Percentiles rank a stretch among this genome's conserved stretches.
These are phyloP conservation scores for Umbellularia californica DNA, from an alignment of 164 flowering plant species.

Conservation along the genomic window DNA sequence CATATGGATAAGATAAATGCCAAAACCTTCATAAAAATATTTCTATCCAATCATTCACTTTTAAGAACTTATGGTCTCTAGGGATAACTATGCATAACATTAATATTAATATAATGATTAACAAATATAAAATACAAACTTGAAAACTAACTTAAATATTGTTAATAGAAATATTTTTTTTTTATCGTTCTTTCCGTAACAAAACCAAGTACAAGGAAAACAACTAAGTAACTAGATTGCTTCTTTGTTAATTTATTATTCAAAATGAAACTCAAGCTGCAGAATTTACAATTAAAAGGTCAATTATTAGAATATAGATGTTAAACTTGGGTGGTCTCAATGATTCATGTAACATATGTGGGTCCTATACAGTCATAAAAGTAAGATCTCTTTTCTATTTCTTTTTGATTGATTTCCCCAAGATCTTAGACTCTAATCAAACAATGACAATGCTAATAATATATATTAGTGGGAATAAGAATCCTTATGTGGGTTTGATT, in stretches of 20 bases:
- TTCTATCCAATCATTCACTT: constrained; percentile 7
- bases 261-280: no score
- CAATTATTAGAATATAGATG: constrained; percentile 24
- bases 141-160: constrained; percentile 10
- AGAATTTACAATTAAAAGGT: neutral
- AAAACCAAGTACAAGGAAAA: neutral
- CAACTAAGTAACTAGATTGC: constrained; percentile 1
- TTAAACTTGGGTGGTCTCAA: no score
- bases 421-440: no score
- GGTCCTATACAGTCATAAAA: no score
- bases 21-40: constrained; percentile 1
- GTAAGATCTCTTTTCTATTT: no score
- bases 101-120: neutral
- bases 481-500: no score
- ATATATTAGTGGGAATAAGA: no score
- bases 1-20: constrained; percentile 1
- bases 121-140: neutral
- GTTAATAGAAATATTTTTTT: neutral
- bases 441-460: no score
- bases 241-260: neutral
- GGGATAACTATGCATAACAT: neutral
- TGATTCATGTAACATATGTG: no score
- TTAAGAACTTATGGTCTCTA: constrained; percentile 2
- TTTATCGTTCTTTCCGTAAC: neutral
- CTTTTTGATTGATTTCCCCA: no score